Percentiles rank a stretch among this genome's conserved stretches.
Evolutionary conservation across 169 alveolate genomes (phyloP).

Genomic region (Plasmodium yoelii): DNA sequence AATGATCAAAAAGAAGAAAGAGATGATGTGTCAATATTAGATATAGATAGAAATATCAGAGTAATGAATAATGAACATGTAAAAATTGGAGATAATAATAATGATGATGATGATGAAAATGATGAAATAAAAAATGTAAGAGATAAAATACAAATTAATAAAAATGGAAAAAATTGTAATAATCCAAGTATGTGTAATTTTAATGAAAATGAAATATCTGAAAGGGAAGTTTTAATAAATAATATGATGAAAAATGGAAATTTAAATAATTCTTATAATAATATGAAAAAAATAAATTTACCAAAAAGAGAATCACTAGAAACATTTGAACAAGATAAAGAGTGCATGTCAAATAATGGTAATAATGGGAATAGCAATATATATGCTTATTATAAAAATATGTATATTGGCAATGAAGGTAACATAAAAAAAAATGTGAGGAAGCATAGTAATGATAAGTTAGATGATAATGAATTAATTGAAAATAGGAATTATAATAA

Average conservation of each 20-base stretch:
- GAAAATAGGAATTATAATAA: slow-evolving; percentile 4
- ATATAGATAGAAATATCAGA: slow-evolving; percentile 3
- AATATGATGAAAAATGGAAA: no score
- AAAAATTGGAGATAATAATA: slow-evolving; percentile 2
- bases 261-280: no score
- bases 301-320: slow-evolving; percentile 10
- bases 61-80: background rate
- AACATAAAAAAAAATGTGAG: background rate
- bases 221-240: no score
- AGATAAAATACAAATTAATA: background rate
- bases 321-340: background rate
- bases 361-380: background rate
- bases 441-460: background rate
- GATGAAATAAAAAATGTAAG: background rate
- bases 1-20: slow-evolving; percentile 26
- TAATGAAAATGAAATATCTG: background rate
- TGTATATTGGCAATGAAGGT: background rate
- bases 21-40: slow-evolving; percentile 13
- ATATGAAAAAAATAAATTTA: background rate
- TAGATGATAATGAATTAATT: slow-evolving; percentile 5
- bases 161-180: background rate
- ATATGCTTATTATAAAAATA: slow-evolving; percentile 7
- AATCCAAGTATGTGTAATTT: background rate
- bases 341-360: background rate
- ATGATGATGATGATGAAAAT: background rate